Percentiles rank a stretch among this genome's conserved stretches.
These are phyloP conservation scores for Salix udensis DNA, from an alignment of 345 rosid genomes.

Conservation along the genomic window DNA sequence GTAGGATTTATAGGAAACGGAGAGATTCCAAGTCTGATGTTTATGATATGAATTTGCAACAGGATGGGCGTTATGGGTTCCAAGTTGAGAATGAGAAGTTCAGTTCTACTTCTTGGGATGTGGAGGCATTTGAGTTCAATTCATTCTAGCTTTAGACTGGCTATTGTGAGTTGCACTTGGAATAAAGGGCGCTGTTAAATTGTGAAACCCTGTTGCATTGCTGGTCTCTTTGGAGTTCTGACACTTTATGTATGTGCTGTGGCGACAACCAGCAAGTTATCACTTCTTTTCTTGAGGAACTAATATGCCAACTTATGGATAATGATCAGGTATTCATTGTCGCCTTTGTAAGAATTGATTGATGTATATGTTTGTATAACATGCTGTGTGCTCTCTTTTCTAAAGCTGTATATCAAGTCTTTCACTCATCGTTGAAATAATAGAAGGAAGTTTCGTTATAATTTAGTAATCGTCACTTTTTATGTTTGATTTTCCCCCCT, in stretches of 20 bases:
- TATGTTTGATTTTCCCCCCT: not conserved
- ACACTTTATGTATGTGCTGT: not conserved
- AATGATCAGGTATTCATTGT: constrained; percentile 11
- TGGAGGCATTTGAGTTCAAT: not conserved
- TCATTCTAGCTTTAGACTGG: constrained; percentile 5
- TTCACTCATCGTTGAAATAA: not conserved
- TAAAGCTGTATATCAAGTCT: not conserved
- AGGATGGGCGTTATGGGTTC: constrained; percentile 39
- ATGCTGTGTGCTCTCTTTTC: not conserved
- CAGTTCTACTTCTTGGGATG: not conserved
- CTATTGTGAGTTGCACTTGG: not conserved
- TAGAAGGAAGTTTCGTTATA: not conserved
- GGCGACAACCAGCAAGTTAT: not conserved
- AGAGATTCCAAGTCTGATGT: constrained; percentile 21
- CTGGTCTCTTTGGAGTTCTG: not conserved
- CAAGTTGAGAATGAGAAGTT: constrained; percentile 5
- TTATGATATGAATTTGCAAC: constrained; percentile 40
- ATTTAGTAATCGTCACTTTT: not conserved
- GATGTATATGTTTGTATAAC: not conserved
- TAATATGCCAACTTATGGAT: not conserved
- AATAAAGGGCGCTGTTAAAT: not conserved
- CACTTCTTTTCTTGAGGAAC: not conserved
- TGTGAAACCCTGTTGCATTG: not conserved
- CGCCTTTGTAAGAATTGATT: not conserved
- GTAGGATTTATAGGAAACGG: constrained; percentile 2